These are phyloP conservation scores for Solanum stenotomum DNA, from an alignment of 257 asterid genomes.

Conservation along the genomic window DNA sequence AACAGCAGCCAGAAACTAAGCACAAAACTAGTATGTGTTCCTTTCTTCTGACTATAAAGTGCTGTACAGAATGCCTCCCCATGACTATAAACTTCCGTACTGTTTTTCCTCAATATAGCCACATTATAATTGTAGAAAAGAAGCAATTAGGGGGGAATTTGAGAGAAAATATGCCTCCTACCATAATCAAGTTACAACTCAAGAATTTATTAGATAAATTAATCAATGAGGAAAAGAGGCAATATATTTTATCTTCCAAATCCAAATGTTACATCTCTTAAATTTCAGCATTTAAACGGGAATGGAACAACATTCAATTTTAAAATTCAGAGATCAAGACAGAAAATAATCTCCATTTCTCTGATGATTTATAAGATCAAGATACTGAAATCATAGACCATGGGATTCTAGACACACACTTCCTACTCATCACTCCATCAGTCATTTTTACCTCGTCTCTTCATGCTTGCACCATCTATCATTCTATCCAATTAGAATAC, in stretches of 20 bases:
- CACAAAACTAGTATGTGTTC: not conserved
- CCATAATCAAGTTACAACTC: not conserved
- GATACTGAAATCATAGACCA: not conserved
- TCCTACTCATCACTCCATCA: not conserved
- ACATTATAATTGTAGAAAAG: not conserved
- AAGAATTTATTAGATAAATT: not conserved
- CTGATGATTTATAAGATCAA: not conserved
- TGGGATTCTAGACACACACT: not conserved
- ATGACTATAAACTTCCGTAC: not conserved
- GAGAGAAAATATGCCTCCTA: not conserved
- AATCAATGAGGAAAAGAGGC: not conserved
- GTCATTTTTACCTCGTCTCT: not conserved
- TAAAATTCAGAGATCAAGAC: not conserved
- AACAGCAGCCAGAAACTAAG: not conserved
- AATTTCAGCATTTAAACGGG: not conserved
- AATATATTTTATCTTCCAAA: not conserved
- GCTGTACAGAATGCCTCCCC: no score
- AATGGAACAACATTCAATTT: not conserved
- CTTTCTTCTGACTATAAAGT: not conserved
- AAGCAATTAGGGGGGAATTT: not conserved
- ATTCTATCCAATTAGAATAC: not conserved
- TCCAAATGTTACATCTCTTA: not conserved
- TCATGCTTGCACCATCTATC: not conserved
- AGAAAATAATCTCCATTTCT: not conserved
- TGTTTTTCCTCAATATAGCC: not conserved